Evolutionary conservation across 2,329 filamentous ascomycete genomes (phyloP).

Genomic region (Fusarium pseudocircinatum): DNA sequence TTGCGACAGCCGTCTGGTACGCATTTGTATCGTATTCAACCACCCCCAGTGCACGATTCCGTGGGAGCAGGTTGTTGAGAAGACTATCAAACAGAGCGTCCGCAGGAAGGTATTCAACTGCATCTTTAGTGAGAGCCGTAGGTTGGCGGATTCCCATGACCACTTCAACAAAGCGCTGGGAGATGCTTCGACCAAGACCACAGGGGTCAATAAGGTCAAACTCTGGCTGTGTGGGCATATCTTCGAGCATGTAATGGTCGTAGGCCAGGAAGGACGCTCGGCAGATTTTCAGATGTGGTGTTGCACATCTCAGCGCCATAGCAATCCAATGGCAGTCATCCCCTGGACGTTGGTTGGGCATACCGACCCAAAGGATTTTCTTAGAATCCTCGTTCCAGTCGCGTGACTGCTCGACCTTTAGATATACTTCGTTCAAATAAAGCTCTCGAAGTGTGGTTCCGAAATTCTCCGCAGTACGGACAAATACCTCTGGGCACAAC

Average conservation of each 20-base stretch:
- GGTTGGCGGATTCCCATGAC: slow-evolving; percentile 54
- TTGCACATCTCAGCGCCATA: slow-evolving; percentile 50
- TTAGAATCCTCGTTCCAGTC: slow-evolving; percentile 47
- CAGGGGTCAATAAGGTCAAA: slow-evolving; percentile 57
- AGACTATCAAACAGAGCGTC: slow-evolving; percentile 42
- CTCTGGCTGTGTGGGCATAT: slow-evolving; percentile 40
- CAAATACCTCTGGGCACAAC: slow-evolving; percentile 50
- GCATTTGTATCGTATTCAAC: slow-evolving; percentile 51
- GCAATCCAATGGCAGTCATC: slow-evolving; percentile 55
- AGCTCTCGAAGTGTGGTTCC: slow-evolving; percentile 55
- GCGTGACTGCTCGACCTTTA: slow-evolving; percentile 53
- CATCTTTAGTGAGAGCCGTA: slow-evolving; percentile 44
- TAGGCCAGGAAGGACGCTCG: slow-evolving; percentile 57
- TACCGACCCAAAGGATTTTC: slow-evolving; percentile 56
- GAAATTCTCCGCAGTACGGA: slow-evolving; percentile 48
- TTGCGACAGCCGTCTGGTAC: slow-evolving; percentile 50
- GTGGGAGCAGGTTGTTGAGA: slow-evolving; percentile 37
- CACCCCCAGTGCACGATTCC: slow-evolving; percentile 40
- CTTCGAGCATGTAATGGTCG: slow-evolving; percentile 51
- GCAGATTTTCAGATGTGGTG: slow-evolving; percentile 52
- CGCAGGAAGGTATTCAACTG: slow-evolving; percentile 48
- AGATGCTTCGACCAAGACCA: slow-evolving; percentile 51
- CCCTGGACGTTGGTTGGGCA: slow-evolving; percentile 54
- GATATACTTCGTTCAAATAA: slow-evolving; percentile 57
- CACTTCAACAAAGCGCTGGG: slow-evolving; percentile 59